Conservation (phyloP, 176 grass and related monocot species). For the Hyparrhenia diplandra region DNA sequence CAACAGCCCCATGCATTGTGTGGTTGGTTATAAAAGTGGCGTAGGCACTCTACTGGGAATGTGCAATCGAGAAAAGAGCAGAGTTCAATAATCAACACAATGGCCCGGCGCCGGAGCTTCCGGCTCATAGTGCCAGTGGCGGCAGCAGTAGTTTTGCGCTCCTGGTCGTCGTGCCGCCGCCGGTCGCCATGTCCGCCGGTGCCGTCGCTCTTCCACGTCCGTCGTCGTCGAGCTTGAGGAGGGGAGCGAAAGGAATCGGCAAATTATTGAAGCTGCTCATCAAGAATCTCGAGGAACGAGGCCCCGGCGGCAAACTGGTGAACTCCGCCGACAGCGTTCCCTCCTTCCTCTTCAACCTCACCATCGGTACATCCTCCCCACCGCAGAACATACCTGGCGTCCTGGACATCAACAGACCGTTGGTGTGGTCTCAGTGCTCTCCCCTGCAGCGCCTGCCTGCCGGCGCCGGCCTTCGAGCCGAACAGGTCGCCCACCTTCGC, state of each 20-base stretch:
- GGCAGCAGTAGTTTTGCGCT: neutral
- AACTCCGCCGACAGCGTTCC: neutral
- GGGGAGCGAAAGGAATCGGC: fast-evolving
- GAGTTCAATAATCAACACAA: too few species aligned
- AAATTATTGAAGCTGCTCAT: neutral
- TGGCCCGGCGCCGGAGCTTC: neutral
- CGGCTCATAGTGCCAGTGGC: neutral
- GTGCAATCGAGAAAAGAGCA: too few species aligned
- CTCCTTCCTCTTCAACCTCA: slow-evolving; percentile 7
- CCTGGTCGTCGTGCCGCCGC: neutral
- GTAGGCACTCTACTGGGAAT: too few species aligned
- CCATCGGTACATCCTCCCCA: neutral
- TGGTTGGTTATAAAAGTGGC: too few species aligned
- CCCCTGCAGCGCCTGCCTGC: neutral
- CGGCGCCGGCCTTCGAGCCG: neutral
- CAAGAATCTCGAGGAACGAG: too few species aligned
- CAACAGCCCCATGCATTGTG: too few species aligned
- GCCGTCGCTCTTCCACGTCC: neutral
- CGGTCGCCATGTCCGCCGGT: neutral
- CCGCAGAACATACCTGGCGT: neutral
- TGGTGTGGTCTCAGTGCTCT: slow-evolving; percentile 15
- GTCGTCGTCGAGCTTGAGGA: too few species aligned
- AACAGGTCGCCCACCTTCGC: neutral
- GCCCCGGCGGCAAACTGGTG: too few species aligned
- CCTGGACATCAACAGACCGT: neutral